Evolutionary conservation across 2,329 filamentous ascomycete genomes (phyloP), one percentile per base, ranked within the genome.

Genomic region (Cladobotryum mycophilum): DNA sequence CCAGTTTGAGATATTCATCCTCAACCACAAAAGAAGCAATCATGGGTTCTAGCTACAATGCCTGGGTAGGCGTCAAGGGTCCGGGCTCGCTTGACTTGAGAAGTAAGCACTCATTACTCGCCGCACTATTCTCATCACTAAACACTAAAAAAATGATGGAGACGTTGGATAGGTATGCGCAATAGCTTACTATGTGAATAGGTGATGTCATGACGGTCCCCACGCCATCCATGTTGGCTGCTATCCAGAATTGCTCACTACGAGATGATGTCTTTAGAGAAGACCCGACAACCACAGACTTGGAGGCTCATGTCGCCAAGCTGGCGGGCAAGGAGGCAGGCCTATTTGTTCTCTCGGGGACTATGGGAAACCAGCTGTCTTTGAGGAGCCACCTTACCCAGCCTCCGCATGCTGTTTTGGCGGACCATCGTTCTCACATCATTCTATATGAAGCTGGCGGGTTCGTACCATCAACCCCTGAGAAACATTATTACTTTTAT

Each of bases 341-440:
- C 0, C 75, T 96, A 4, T 84, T 96, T 48, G 88, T 96, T 49
- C 76, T 95, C 53, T 93, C 88, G 0, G 92, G 92, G 3, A 96
- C 91, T 4, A 96, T 96, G 90, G 90, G 89, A 38, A 96, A 96
- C 70, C 90, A 96, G 66, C 75, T 96, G 15, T 85, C 86, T 0
- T 76, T 96, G 40, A 82, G 91, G 37, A 79, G 87, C 1, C 86
- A 93, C 53, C 76, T 96, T 13, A 79, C 75, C 1, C 85, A 88
- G 53, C 90, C 91, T 13, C 92, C 92, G 0, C 83, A 95, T 65
- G 80, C 80, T 7, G 80, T 96, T 5, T 72, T 96, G 8, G 89
- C 86, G 59, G 91, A 96, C 64, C 75, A 84, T 56, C 80, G 89
- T 34, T 80, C 83, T 4, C 92, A 96, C 64, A 87, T 96, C 52